phyloP scores from a whole-genome alignment of 306 rosid genomes.

The Pterocarpus macrocarpus region DNA sequence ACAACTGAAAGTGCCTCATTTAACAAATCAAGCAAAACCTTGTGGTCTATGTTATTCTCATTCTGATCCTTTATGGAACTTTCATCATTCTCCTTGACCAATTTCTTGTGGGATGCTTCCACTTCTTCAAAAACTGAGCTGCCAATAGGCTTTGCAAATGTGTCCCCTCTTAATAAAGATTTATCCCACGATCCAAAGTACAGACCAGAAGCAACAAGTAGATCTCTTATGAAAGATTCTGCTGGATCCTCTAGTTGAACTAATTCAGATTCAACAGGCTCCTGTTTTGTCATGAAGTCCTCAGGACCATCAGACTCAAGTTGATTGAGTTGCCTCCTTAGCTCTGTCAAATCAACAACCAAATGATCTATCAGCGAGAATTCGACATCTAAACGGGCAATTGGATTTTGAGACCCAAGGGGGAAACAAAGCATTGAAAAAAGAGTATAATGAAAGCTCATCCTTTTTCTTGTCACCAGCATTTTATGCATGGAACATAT shows the following conservation, averaged over 20 bases:
- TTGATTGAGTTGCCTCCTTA: slow-evolving; percentile 83
- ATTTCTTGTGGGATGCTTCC: slow-evolving; percentile 72
- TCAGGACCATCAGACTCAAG: slow-evolving; percentile 72
- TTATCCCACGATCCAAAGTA: slow-evolving; percentile 82
- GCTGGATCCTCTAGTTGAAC: slow-evolving; percentile 72
- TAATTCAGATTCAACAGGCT: slow-evolving; percentile 60
- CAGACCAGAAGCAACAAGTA: slow-evolving; percentile 88
- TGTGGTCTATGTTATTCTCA: slow-evolving; percentile 61
- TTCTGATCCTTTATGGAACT: slow-evolving; percentile 56
- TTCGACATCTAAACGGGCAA: slow-evolving; percentile 18
- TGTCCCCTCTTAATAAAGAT: slow-evolving; percentile 67
- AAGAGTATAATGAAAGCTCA: no score
- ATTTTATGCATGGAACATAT: not conserved
- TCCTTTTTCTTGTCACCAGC: no score
- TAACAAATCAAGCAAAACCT: slow-evolving; percentile 71
- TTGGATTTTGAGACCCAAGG: not conserved
- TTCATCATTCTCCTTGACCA: slow-evolving; percentile 48
- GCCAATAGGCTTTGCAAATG: slow-evolving; percentile 74
- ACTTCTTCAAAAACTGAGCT: slow-evolving; percentile 81
- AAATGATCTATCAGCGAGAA: slow-evolving; percentile 42
- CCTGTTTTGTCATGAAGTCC: slow-evolving; percentile 53
- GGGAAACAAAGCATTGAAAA: not conserved
- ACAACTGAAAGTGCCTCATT: slow-evolving; percentile 80
- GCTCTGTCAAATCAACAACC: slow-evolving; percentile 61
- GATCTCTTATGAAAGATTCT: slow-evolving; percentile 84